Base-by-base conservation (phyloP, 805 yeast species). In the Saccharomycopsis selenospora region DNA sequence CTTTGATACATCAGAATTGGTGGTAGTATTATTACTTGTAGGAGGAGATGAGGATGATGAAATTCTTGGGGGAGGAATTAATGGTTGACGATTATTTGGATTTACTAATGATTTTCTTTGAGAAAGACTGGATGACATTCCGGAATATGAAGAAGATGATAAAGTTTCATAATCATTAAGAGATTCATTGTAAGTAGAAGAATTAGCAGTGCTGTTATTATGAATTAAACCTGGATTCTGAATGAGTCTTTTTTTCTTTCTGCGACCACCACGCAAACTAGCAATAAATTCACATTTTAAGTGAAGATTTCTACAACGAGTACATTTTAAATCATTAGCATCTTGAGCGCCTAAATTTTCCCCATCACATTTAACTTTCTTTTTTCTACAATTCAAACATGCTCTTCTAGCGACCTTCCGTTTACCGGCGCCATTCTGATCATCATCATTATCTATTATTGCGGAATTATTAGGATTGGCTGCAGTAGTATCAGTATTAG, bases 311-410 rank as follows among this genome's bases (percentile, higher is more conserved):
- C 80, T 61, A 55, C 85, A 79, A 6, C 61, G 57, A 10, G 56
- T 52, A 26, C 59, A 61, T 11, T 49, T 47, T 3, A 55, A 54
- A 47, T 60, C 66, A 47, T 56, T 56, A 43, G 41, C 58, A 36
- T 52, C 59, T 43, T 55, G 59, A 3, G 62, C 55, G 0, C 57
- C 56, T 3, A 60, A 57, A 11, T 67, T 57, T 55, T 78, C 84
- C 11, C 85, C 85, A 55, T 80, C 84, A 61, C 86, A 80, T 55
- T 78, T 80, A 53, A 80, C 70, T 56, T 80, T 80, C 64, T 76
- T 78, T 55, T 77, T 82, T 36, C 86, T 73, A 51, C 86, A 80
- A 3, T 78, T 69, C 4, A 80, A 64, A 59, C 85, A 80, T 0
- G 85, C 85, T 42, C 80, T 66, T 50, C 75, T 68, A 0, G 84